Conservation (phyloP, 2,329 filamentous ascomycete genomes). For the Cryphonectria nitschkei region DNA sequence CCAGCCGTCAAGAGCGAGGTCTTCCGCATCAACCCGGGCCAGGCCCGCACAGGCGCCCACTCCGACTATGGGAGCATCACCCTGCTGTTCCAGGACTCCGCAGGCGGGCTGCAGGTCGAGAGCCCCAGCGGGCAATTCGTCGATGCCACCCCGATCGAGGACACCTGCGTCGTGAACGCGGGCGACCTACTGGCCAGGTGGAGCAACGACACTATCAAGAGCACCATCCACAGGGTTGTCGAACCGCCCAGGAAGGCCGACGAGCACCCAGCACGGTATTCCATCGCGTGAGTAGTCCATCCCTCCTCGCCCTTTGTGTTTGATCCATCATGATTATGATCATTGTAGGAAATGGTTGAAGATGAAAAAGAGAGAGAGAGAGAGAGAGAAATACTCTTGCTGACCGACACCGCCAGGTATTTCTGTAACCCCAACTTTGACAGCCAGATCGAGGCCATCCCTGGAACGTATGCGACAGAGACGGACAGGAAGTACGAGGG, state of each 20-base stretch:
- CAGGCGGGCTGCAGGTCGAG: slow-evolving; percentile 61
- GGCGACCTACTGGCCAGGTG: slow-evolving; percentile 85
- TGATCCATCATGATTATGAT: too few relatives aligned
- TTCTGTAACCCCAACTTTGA: slow-evolving; percentile 88
- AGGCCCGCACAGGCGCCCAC: slow-evolving; percentile 79
- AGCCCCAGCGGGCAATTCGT: slow-evolving; percentile 79
- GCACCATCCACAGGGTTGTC: slow-evolving; percentile 87
- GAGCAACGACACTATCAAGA: slow-evolving; percentile 91
- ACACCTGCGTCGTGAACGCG: slow-evolving; percentile 85
- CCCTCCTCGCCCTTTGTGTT: too few relatives aligned
- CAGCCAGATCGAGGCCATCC: slow-evolving; percentile 76
- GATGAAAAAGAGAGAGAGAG: background rate
- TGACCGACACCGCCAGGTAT: slow-evolving; percentile 55
- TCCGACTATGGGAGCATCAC: slow-evolving; percentile 68
- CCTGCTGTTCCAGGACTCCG: slow-evolving; percentile 62
- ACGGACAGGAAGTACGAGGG: slow-evolving; percentile 77
- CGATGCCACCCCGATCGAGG: slow-evolving; percentile 79
- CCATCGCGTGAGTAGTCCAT: slow-evolving; percentile 67
- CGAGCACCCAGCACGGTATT: slow-evolving; percentile 77
- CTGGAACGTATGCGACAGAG: slow-evolving; percentile 70
- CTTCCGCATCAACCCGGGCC: slow-evolving; percentile 67
- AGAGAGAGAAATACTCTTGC: background rate
- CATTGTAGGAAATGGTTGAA: background rate
- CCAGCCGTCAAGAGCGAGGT: slow-evolving; percentile 67
- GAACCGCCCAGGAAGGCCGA: slow-evolving; percentile 69